These are phyloP conservation scores for Acrocalymma vagum DNA, from an alignment of 2,329 filamentous ascomycete species.

Conservation along the genomic window DNA sequence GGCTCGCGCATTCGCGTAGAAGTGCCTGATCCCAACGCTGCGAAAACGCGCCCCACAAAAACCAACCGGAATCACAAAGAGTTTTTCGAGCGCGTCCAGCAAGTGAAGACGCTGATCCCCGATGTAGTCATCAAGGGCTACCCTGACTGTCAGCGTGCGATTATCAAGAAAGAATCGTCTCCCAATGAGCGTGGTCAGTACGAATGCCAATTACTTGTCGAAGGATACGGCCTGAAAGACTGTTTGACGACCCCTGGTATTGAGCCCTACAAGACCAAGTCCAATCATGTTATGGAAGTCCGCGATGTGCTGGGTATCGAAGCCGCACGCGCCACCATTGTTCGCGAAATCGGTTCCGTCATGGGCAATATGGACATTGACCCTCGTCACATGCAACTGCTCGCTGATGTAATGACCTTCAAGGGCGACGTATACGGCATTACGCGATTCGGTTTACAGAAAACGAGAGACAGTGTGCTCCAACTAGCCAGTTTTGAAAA, in stretches of 20 bases:
- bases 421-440: constrained; percentile 97
- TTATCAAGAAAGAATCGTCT: constrained; percentile 82
- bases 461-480: constrained; percentile 93
- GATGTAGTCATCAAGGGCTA: constrained; percentile 90
- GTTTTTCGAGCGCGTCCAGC: constrained; percentile 80
- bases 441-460: constrained; percentile 92
- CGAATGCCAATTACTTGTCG: constrained; percentile 72
- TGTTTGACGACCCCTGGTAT: constrained; percentile 97
- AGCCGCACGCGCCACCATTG: constrained; percentile 88
- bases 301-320: constrained; percentile 91
- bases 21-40: constrained; percentile 61
- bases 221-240: constrained; percentile 87
- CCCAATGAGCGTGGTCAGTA: constrained; percentile 71
- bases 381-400: constrained; percentile 94
- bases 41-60: constrained; percentile 38
- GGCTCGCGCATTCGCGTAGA: constrained; percentile 73
- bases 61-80: constrained; percentile 61
- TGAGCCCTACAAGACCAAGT: constrained; percentile 74
- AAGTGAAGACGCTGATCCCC: constrained; percentile 83
- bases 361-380: constrained; percentile 97
- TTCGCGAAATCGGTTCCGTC: constrained; percentile 84
- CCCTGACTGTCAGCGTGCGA: constrained; percentile 82
- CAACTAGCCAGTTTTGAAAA: constrained; percentile 98
- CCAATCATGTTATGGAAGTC: constrained; percentile 92
- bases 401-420: constrained; percentile 99